A percentile compares a stretch with the other conserved stretches of the same genome.
phyloP scores from a whole-genome alignment of 1,284 basidiomycete genomes.

The Thecaphora thlaspeos region DNA sequence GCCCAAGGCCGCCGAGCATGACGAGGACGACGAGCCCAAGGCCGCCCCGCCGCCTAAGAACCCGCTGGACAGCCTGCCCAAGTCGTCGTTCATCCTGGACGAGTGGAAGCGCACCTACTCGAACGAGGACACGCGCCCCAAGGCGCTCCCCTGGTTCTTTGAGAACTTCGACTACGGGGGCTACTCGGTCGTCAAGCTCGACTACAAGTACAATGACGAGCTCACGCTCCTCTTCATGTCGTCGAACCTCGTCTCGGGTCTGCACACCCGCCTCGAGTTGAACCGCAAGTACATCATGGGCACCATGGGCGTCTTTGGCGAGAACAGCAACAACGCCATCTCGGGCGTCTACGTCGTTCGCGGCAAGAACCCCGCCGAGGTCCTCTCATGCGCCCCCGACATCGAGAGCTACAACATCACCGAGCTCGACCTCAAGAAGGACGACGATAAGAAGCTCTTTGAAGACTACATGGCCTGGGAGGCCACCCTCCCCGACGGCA shows the following conservation, averaged over 20 bases:
- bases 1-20: conserved; percentile 66
- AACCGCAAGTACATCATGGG: conserved; percentile 71
- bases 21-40: conserved; percentile 63
- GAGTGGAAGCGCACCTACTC: conserved; percentile 98
- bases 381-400: conserved; percentile 71
- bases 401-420: conserved; percentile 84
- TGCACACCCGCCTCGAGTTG: conserved; percentile 79
- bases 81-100: conserved; percentile 89
- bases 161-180: conserved; percentile 80
- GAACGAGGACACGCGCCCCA: conserved; percentile 77
- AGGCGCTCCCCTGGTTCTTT: conserved; percentile 51
- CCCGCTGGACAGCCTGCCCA: conserved; percentile 87
- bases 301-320: conserved; percentile 85
- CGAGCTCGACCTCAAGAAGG: conserved; percentile 59
- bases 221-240: conserved; percentile 68
- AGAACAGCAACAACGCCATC: conserved; percentile 65
- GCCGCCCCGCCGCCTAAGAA: conserved; percentile 79
- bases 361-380: conserved; percentile 63
- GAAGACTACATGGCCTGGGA: conserved; percentile 58
- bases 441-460: conserved; percentile 58
- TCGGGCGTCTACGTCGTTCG: conserved; percentile 76
- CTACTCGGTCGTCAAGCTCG: conserved; percentile 85
- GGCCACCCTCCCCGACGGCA: conserved; percentile 39
- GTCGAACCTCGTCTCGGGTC: conserved; percentile 74
- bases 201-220: conserved; percentile 97